Conservation (phyloP, 2,329 filamentous ascomycete species). For the Diaporthe aspalathi region DNA sequence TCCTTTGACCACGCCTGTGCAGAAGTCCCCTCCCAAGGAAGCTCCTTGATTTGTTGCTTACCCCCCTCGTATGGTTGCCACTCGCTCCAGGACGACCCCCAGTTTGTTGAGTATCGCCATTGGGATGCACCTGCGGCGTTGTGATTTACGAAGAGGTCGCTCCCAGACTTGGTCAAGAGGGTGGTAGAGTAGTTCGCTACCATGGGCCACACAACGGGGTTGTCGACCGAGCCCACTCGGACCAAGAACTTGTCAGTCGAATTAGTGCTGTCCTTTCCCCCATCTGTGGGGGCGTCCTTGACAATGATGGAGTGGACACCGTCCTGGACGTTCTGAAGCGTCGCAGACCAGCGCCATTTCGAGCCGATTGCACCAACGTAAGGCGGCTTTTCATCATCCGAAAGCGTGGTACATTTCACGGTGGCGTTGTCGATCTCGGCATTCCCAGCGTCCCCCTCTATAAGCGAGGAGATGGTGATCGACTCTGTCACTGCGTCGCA, state of each 20-base stretch:
- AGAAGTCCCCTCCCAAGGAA: constrained; percentile 68
- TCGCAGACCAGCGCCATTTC: constrained; percentile 64
- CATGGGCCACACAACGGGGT: constrained; percentile 68
- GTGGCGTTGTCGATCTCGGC: constrained; percentile 57
- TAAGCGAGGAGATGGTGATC: constrained; percentile 64
- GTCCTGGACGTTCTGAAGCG: constrained; percentile 66
- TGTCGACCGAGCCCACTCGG: constrained; percentile 66
- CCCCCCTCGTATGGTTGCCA: constrained; percentile 67
- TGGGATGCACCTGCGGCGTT: constrained; percentile 70
- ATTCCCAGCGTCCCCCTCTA: constrained; percentile 53
- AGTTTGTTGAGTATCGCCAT: constrained; percentile 72
- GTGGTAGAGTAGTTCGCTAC: constrained; percentile 68
- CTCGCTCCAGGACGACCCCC: constrained; percentile 67
- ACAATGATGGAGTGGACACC: constrained; percentile 70
- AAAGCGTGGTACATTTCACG: constrained; percentile 57
- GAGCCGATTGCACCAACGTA: constrained; percentile 65
- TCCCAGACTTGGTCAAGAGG: constrained; percentile 57
- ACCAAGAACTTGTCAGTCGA: constrained; percentile 70
- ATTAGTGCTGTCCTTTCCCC: constrained; percentile 58
- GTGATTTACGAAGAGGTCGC: constrained; percentile 62
- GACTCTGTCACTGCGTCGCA: constrained; percentile 63
- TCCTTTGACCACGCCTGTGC: constrained; percentile 70
- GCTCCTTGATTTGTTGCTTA: constrained; percentile 59
- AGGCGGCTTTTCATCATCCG: constrained; percentile 48
- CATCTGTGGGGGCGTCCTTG: constrained; percentile 60